Conservation (phyloP, 164 flowering plant genomes). For the Dillenia suffruticosa region DNA sequence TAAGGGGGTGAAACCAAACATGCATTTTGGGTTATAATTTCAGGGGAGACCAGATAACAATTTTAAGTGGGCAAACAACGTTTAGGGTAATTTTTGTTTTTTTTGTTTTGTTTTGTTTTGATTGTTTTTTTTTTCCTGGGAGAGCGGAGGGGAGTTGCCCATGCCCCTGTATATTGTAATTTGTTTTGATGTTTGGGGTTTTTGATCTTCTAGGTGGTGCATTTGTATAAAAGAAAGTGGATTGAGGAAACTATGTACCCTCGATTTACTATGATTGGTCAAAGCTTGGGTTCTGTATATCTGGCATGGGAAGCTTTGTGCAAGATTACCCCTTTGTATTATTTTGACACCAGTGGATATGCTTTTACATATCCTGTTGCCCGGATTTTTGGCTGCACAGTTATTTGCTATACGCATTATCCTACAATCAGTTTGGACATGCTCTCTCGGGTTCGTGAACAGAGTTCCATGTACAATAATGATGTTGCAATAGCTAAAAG, state of each 20-base stretch:
- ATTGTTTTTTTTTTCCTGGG: too few species aligned
- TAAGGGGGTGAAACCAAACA: too few species aligned
- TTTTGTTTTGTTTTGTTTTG: too few species aligned
- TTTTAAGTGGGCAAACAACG: too few species aligned
- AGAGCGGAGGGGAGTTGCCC: too few species aligned
- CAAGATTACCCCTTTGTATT: conserved; percentile 70
- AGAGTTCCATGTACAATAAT: conserved; percentile 76
- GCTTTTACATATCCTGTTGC: conserved; percentile 96
- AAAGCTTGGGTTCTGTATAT: conserved; percentile 86
- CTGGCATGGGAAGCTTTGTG: conserved; percentile 89
- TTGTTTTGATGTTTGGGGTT: too few species aligned
- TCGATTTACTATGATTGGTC: conserved; percentile 92
- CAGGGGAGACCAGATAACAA: too few species aligned
- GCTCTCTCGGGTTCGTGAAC: conserved; percentile 75
- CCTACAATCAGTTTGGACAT: conserved; percentile 95
- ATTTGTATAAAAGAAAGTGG: conserved; percentile 80
- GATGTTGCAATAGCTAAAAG: conserved; percentile 63
- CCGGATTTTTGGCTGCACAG: conserved; percentile 86
- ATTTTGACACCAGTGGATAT: conserved; percentile 91
- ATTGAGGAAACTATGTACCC: conserved; percentile 88
- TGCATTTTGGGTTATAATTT: too few species aligned
- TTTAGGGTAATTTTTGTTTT: too few species aligned
- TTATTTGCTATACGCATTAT: conserved; percentile 89
- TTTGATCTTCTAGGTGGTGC: conserved; percentile 56
- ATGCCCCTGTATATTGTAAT: too few species aligned